A percentile compares a stretch with the other conserved stretches of the same genome.
Evolutionary conservation across 2,329 filamentous ascomycete species (phyloP).

Genomic region (Purpureocillium takamizusanense): DNA sequence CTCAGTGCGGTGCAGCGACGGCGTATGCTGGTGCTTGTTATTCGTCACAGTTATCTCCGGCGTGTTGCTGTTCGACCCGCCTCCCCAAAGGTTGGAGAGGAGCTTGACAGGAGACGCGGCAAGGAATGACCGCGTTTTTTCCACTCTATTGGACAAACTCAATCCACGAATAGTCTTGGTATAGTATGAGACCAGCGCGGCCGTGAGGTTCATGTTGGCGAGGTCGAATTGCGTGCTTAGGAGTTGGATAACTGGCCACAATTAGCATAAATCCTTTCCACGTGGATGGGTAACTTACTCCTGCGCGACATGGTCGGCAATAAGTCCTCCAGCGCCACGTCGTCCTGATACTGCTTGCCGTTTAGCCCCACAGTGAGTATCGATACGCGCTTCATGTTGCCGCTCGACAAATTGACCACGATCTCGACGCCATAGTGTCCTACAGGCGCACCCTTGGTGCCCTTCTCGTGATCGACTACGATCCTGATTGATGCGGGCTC

Average conservation of each 20-base stretch:
- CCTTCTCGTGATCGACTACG: slow-evolving; percentile 61
- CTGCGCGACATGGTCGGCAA: slow-evolving; percentile 65
- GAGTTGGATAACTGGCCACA: slow-evolving; percentile 55
- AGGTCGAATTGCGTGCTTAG: slow-evolving; percentile 62
- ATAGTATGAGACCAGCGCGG: slow-evolving; percentile 67
- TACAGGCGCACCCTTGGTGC: slow-evolving; percentile 56
- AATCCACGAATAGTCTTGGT: slow-evolving; percentile 67
- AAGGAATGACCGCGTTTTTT: slow-evolving; percentile 60
- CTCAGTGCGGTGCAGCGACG: slow-evolving; percentile 32
- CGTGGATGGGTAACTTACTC: slow-evolving; percentile 37
- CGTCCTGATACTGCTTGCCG: slow-evolving; percentile 64
- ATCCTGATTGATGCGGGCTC: slow-evolving; percentile 63
- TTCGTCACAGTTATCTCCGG: slow-evolving; percentile 15
- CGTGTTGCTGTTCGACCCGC: slow-evolving; percentile 36
- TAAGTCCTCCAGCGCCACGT: slow-evolving; percentile 64
- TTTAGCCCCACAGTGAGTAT: slow-evolving; percentile 54
- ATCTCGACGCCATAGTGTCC: slow-evolving; percentile 65
- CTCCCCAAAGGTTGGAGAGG: slow-evolving; percentile 70
- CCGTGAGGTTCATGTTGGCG: slow-evolving; percentile 53
- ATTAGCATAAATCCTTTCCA: slow-evolving; percentile 20
- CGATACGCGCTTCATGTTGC: slow-evolving; percentile 40
- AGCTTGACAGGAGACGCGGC: slow-evolving; percentile 85
- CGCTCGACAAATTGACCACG: slow-evolving; percentile 51
- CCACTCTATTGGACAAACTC: slow-evolving; percentile 50
- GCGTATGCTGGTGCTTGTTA: slow-evolving; percentile 30